Percentiles rank a stretch among this genome's conserved stretches.
These are phyloP conservation scores for Coriolopsis trogii DNA, from an alignment of 1,284 basidiomycete species.

Conservation along the genomic window DNA sequence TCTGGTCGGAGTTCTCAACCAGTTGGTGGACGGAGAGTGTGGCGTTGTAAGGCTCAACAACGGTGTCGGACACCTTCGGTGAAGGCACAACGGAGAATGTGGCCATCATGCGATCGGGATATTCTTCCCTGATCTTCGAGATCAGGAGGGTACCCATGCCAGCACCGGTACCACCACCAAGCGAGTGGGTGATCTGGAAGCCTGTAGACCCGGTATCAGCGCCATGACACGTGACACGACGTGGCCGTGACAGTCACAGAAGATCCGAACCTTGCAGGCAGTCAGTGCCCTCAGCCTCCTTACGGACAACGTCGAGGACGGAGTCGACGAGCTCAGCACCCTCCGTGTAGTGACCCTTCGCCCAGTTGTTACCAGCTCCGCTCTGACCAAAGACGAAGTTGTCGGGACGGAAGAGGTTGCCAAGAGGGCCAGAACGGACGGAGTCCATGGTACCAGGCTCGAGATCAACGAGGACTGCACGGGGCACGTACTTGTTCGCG, in stretches of 20 bases:
- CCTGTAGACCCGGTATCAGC: slow-evolving; percentile 49
- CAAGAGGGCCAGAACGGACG: slow-evolving; percentile 84
- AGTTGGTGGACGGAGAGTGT: slow-evolving; percentile 95
- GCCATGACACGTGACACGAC: slow-evolving; percentile 18
- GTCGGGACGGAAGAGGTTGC: slow-evolving; percentile 91
- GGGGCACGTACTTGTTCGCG: slow-evolving; percentile 94
- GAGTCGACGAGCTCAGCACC: slow-evolving; percentile 96
- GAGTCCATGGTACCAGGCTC: slow-evolving; percentile 98
- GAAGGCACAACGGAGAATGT: slow-evolving; percentile 96
- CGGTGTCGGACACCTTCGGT: slow-evolving; percentile 97
- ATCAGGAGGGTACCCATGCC: slow-evolving; percentile 92
- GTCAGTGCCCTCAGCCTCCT: slow-evolving; percentile 91
- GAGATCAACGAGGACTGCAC: slow-evolving; percentile 92
- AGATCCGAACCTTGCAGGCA: slow-evolving; percentile 78
- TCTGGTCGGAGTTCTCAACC: slow-evolving; percentile 95
- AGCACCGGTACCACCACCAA: slow-evolving; percentile 96
- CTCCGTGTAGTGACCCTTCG: slow-evolving; percentile 94
- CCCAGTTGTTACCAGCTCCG: slow-evolving; percentile 97
- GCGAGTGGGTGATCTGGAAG: slow-evolving; percentile 96
- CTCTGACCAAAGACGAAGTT: slow-evolving; percentile 91
- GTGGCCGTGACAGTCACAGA: slow-evolving; percentile 25
- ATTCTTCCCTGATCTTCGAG: slow-evolving; percentile 92
- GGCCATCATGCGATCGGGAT: slow-evolving; percentile 96
- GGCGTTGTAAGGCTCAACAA: slow-evolving; percentile 98
- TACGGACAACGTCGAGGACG: slow-evolving; percentile 88